A percentile compares a stretch with the other conserved stretches of the same genome.
These are phyloP conservation scores for Aphanomyces astaci DNA, from an alignment of 352 stramenopile species.

Conservation along the genomic window DNA sequence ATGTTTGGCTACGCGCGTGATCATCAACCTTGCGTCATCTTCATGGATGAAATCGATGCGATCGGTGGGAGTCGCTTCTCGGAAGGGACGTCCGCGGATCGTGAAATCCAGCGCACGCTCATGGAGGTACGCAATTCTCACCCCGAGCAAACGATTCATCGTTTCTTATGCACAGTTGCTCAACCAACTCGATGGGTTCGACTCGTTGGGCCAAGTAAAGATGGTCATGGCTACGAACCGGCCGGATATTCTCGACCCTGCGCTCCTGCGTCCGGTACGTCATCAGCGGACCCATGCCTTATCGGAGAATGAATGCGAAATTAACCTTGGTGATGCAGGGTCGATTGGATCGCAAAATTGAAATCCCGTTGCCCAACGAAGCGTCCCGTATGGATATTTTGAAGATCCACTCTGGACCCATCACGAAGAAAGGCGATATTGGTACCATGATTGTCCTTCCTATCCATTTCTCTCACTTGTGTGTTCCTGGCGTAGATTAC, in stretches of 20 bases:
- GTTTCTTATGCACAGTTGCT: conserved; percentile 55
- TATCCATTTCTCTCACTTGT: not conserved
- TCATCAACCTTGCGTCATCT: conserved; percentile 99
- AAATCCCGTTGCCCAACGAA: conserved; percentile 99
- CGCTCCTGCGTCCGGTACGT: conserved; percentile 87
- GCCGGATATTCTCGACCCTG: conserved; percentile 98
- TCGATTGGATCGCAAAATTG: conserved; percentile 98
- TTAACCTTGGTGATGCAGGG: conserved; percentile 33
- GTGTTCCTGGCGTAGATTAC: conserved; percentile 71
- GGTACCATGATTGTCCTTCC: conserved; percentile 8
- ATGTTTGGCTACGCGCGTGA: conserved; percentile 98
- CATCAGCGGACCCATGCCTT: too few relatives aligned
- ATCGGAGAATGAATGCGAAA: not conserved
- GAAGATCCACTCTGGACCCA: conserved; percentile 97
- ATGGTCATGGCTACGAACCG: conserved; percentile 99
- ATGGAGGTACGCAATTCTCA: conserved; percentile 81
- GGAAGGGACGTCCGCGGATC: conserved; percentile 93
- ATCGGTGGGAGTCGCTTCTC: conserved; percentile 97
- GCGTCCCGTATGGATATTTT: conserved; percentile 97
- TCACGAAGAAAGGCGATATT: conserved; percentile 99
- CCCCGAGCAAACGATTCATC: not conserved
- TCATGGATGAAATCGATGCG: conserved; percentile 99
- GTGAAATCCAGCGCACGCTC: conserved; percentile 99
- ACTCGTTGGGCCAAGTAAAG: conserved; percentile 96
- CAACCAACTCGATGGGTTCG: conserved; percentile 99